Base-by-base conservation (phyloP, 805 yeast genomes). In the Candida qinlingensis region DNA sequence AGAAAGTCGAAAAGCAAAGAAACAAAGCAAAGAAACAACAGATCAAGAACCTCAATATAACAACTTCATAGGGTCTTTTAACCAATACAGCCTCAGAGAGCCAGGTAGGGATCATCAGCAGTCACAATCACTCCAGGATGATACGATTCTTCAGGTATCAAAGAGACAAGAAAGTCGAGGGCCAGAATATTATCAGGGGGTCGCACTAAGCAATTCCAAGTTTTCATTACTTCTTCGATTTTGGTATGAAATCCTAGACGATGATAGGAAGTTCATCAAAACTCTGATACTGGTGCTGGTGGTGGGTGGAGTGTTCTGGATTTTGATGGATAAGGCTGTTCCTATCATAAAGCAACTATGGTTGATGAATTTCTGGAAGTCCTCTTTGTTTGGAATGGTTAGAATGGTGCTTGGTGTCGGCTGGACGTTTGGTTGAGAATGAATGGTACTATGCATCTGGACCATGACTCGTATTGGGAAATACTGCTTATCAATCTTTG, bases 181-280 rank as follows among this genome's bases (percentile, higher is more conserved):
- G 11, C 11, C 34, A 31, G 34, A 31, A 31, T 31, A 31, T 31
- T 11, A 31, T 8, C 34, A 31, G 34, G 11, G 34, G 3, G 11
- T 11, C 11, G 11, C 11, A 31, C 11, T 11, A 31, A 42, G 27
- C 29, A 42, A 38, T 19, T 44, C 46, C 7, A 44, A 44, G 9
- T 6, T 25, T 7, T 37, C 42, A 1, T n/a, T 44, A 25, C 2
- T 44, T 9, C 31, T 44, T 1, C 36, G 36, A 4, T 44, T 44
- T 13, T 44, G 41, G 11, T 38, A 44, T 31, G 46, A 44, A 12
- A 26, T 44, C 7, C 27, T 44, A 5, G 30, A 38, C 30, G 42
- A 38, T 25, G 30, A 12, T 3, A 25, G 25, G 7, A 44, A 44
- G 31, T 44, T 44, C 38, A 33, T 33, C 13, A 44, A 33, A 12